Evolutionary conservation across 495 filamentous ascomycete genomes (phyloP).

Genomic region (Corynascus novoguineensis): DNA sequence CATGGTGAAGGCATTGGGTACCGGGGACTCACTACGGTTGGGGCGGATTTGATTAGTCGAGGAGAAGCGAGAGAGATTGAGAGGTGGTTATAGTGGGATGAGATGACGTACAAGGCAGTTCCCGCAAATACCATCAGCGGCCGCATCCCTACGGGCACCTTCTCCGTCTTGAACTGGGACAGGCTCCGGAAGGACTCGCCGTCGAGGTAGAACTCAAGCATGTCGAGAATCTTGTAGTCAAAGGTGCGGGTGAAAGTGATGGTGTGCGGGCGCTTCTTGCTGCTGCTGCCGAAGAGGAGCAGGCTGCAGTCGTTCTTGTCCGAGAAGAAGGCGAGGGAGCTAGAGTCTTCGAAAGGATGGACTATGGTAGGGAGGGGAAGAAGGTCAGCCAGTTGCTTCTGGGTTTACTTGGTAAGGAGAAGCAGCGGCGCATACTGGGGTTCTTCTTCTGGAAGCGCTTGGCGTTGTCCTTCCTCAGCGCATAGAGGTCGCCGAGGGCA

Average conservation of each 20-base stretch:
- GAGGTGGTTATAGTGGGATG: too few relatives aligned
- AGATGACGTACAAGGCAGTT: conserved; percentile 54
- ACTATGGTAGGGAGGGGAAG: conserved; percentile 3
- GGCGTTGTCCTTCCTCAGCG: conserved; percentile 69
- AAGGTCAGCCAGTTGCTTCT: not conserved
- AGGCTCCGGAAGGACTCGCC: conserved; percentile 58
- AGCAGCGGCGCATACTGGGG: conserved; percentile 34
- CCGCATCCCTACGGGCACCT: conserved; percentile 74
- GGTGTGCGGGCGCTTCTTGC: conserved; percentile 89
- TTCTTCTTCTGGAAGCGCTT: conserved; percentile 96
- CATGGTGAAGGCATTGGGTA: conserved; percentile 66
- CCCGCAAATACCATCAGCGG: conserved; percentile 86
- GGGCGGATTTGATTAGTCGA: not conserved
- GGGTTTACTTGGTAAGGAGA: not conserved
- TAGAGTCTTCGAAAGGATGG: conserved; percentile 86
- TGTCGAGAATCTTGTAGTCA: conserved; percentile 78
- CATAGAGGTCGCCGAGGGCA: conserved; percentile 73
- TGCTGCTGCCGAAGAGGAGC: conserved; percentile 68
- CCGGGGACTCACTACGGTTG: conserved; percentile 58
- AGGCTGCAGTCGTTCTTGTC: conserved; percentile 85
- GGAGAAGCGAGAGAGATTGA: not conserved
- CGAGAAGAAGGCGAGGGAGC: conserved; percentile 84
- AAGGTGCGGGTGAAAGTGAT: conserved; percentile 81
- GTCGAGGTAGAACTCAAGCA: conserved; percentile 82
- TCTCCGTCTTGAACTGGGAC: conserved; percentile 73